Conservation (phyloP, 805 yeast species). For the Schwanniomyces vanrijiae region DNA sequence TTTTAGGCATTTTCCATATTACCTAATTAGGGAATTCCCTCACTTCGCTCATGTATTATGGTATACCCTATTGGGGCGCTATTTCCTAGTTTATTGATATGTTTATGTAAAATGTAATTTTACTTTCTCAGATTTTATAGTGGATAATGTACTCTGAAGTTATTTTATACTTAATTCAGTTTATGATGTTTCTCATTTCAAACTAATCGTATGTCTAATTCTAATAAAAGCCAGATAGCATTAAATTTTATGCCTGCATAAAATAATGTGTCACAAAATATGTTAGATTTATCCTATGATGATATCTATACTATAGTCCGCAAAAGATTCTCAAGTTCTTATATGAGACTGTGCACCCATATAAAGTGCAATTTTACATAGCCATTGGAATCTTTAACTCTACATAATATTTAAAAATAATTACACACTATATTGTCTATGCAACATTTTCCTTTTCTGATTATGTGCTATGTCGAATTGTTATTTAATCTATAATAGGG, state of each 20-base stretch:
- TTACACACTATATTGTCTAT: no score
- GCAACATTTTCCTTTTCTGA: neutral
- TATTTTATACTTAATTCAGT: no score
- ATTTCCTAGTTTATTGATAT: neutral
- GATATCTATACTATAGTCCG: no score
- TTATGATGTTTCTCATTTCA: no score
- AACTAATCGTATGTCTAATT: no score
- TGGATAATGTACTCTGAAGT: neutral
- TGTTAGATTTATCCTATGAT: no score
- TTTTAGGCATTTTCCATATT: neutral
- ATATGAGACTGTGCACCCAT: no score
- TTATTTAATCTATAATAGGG: neutral
- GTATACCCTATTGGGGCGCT: neutral
- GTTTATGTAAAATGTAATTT: neutral
- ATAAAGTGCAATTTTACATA: no score
- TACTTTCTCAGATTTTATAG: neutral
- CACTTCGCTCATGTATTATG: neutral
- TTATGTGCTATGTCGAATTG: neutral
- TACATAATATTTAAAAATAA: no score
- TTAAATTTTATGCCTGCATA: neutral
- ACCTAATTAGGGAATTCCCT: constrained; percentile 1
- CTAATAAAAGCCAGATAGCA: neutral
- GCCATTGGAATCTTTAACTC: no score
- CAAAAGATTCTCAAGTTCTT: no score
- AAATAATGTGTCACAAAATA: neutral